Conservation (phyloP, 495 filamentous ascomycete species). For the Staphylotrichum longicolle region DNA sequence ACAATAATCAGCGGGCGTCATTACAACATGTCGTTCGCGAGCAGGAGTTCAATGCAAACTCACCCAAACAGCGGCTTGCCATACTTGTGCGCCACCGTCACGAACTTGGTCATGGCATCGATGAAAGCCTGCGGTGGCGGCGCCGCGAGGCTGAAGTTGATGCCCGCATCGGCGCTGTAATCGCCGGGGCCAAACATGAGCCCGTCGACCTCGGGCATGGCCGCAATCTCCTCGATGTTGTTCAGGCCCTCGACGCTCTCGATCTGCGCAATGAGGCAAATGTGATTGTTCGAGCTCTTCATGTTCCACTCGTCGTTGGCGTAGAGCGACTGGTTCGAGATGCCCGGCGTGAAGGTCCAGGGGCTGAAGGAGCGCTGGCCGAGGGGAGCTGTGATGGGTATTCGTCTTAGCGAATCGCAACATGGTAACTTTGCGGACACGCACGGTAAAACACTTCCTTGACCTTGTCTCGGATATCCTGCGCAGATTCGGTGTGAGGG, state of each 20-base stretch:
- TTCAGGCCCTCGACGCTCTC: conserved; percentile 48
- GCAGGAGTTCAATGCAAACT: neutral
- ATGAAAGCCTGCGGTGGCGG: neutral
- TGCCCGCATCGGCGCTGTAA: conserved; percentile 9
- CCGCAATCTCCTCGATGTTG: conserved; percentile 51
- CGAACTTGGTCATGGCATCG: conserved; percentile 9
- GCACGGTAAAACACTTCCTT: conserved; percentile 18
- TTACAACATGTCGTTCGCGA: too few relatives aligned
- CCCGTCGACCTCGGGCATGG: conserved; percentile 36
- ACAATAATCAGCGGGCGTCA: neutral
- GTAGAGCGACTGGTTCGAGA: conserved; percentile 21
- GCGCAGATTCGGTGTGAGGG: conserved; percentile 18
- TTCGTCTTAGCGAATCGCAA: neutral
- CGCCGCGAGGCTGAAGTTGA: neutral
- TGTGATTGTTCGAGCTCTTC: conserved; percentile 34
- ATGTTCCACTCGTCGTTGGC: conserved; percentile 36
- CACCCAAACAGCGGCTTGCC: conserved; percentile 6
- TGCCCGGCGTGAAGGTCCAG: conserved; percentile 17
- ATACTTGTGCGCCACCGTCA: conserved; percentile 2
- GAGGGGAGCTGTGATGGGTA: neutral
- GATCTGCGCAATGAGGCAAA: conserved; percentile 48
- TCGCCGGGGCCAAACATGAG: conserved; percentile 10
- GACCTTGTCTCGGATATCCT: conserved; percentile 16
- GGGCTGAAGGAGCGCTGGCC: conserved; percentile 11
- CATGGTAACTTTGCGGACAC: neutral